A percentile compares a stretch with the other conserved stretches of the same genome.
Evolutionary conservation across 2,329 filamentous ascomycete genomes (phyloP).

Genomic region (Botryotinia narcissicola): DNA sequence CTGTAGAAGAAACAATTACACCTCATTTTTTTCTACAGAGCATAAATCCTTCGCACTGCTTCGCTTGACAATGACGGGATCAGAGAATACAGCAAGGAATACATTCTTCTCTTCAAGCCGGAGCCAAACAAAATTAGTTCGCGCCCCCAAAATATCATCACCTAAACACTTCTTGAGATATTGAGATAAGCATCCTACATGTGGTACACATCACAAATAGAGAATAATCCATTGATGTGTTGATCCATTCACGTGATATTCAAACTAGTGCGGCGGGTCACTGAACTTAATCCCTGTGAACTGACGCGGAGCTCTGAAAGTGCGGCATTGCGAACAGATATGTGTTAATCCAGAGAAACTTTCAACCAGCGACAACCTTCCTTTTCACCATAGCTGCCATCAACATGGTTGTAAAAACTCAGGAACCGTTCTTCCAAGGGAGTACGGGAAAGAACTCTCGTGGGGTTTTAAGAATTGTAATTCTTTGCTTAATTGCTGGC

Average conservation of each 20-base stretch:
- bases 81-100: background rate
- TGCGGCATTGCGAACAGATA: conserved; percentile 32
- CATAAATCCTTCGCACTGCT: background rate
- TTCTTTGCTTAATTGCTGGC: conserved; percentile 85
- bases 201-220: background rate
- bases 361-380: conserved; percentile 32
- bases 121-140: background rate
- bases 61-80: background rate
- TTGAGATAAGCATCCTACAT: background rate
- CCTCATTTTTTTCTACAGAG: background rate
- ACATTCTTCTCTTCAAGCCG: background rate
- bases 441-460: conserved; percentile 78
- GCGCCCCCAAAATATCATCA: background rate
- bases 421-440: conserved; percentile 63
- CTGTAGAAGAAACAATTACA: background rate
- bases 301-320: conserved; percentile 31
- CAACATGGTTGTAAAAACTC: conserved; percentile 43
- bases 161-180: background rate
- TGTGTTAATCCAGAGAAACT: conserved; percentile 27
- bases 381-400: conserved; percentile 31
- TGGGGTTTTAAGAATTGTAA: conserved; percentile 82
- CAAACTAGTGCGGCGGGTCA: conserved; percentile 12
- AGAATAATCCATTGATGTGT: background rate
- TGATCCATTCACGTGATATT: conserved; percentile 1
- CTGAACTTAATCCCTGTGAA: conserved; percentile 29